Conservation (phyloP, 1,284 basidiomycete species). For the Apiotrichum gamsii region DNA sequence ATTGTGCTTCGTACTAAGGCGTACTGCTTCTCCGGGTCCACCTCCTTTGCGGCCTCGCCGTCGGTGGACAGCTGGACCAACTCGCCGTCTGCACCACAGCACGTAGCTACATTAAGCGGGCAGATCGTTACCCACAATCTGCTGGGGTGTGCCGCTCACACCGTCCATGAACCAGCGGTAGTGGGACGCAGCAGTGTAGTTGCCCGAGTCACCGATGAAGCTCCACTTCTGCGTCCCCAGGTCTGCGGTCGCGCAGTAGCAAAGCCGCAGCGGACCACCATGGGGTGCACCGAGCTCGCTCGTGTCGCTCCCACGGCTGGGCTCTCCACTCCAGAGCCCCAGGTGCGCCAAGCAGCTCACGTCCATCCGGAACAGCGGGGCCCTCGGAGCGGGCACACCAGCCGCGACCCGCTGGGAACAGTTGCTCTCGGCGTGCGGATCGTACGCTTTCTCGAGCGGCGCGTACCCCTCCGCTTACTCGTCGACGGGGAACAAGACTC, state of each 20-base stretch:
- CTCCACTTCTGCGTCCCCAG: constrained; percentile 9
- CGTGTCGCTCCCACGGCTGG: no score
- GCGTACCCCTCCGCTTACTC: no score
- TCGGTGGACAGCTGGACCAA: constrained; percentile 8
- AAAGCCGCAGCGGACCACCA: no score
- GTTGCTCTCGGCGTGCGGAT: background rate
- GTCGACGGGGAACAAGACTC: constrained; percentile 10
- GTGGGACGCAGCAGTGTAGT: constrained; percentile 5
- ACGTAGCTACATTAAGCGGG: constrained; percentile 10
- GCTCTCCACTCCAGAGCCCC: constrained; percentile 12
- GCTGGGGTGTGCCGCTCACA: background rate
- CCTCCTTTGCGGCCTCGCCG: no score
- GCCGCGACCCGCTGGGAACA: background rate
- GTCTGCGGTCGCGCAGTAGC: constrained; percentile 7
- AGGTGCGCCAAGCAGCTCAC: constrained; percentile 13
- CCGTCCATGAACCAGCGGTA: constrained; percentile 15
- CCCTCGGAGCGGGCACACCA: background rate
- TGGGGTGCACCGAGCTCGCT: no score
- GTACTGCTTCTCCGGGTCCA: no score
- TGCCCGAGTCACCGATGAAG: constrained; percentile 9
- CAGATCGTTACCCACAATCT: constrained; percentile 8
- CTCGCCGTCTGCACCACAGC: constrained; percentile 7
- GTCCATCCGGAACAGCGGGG: constrained; percentile 13
- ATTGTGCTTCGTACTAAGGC: no score
- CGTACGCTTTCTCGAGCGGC: constrained; percentile 4